Evolutionary conservation across 805 yeast species (phyloP).

Genomic region (Myxozyma sirexii): DNA sequence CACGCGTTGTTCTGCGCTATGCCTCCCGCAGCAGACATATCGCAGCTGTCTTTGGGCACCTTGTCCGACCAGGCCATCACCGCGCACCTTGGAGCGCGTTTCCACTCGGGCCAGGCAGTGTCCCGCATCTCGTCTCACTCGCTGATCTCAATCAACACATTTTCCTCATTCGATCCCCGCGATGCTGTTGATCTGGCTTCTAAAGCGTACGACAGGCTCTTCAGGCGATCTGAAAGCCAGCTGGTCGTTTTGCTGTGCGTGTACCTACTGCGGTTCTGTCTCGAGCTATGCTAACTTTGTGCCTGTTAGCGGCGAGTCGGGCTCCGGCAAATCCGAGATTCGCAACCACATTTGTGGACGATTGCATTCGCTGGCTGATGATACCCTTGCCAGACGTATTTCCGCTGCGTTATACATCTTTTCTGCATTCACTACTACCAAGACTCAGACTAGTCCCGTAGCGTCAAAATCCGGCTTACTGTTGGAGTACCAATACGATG

Average conservation of each 20-base stretch:
- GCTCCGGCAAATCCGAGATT: conserved; percentile 47
- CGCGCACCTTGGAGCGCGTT: conserved; percentile 49
- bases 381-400: conserved; percentile 8
- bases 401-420: conserved; percentile 41
- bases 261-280: neutral
- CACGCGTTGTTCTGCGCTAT: conserved; percentile 2
- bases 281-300: conserved; percentile 4
- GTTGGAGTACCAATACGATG: conserved; percentile 55
- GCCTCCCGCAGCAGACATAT: conserved; percentile 41
- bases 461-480: conserved; percentile 60
- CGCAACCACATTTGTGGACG: conserved; percentile 40
- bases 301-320: conserved; percentile 43
- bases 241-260: conserved; percentile 42
- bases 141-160: conserved; percentile 47
- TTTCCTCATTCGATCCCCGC: conserved; percentile 43
- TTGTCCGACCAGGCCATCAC: conserved; percentile 47
- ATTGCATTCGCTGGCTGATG: conserved; percentile 30
- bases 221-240: conserved; percentile 45
- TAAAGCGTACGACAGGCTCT: conserved; percentile 44
- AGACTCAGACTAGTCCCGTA: conserved; percentile 40
- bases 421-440: conserved; percentile 47
- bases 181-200: conserved; percentile 45
- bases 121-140: conserved; percentile 45
- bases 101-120: conserved; percentile 48
- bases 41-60: conserved; percentile 43